Conservation (phyloP, 116 monocot genomes). For the Posidonia oceanica region DNA sequence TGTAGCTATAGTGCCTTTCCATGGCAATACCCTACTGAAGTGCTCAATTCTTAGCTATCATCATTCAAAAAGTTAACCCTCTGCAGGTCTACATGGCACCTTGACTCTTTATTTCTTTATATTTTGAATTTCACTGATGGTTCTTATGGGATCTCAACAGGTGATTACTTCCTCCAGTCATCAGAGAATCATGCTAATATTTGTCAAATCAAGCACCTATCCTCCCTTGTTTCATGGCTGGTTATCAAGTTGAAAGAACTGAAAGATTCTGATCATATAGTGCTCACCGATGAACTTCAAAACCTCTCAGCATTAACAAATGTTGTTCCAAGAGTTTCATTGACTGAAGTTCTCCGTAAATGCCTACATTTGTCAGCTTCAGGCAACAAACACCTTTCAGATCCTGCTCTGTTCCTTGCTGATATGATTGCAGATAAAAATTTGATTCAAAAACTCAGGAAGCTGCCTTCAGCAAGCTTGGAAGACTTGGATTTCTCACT, state of each 20-base stretch:
- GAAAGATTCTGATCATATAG: slow-evolving; percentile 35
- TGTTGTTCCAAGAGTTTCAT: slow-evolving; percentile 29
- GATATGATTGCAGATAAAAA: slow-evolving; percentile 30
- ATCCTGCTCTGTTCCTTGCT: slow-evolving; percentile 39
- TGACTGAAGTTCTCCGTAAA: slow-evolving; percentile 46
- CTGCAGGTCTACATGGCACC: no score
- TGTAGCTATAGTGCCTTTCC: no score
- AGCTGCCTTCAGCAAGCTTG: slow-evolving; percentile 19
- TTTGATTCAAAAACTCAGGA: slow-evolving; percentile 36
- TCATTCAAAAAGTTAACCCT: no score
- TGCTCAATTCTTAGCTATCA: no score
- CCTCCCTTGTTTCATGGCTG: slow-evolving; percentile 53
- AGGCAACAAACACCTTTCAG: slow-evolving; percentile 41
- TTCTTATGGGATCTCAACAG: slow-evolving; percentile 15
- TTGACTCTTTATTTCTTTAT: not conserved
- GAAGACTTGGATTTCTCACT: slow-evolving; percentile 4
- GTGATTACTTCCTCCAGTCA: slow-evolving; percentile 10
- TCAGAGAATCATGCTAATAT: slow-evolving; percentile 13
- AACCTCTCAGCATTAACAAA: slow-evolving; percentile 13
- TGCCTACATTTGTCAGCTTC: slow-evolving; percentile 37
- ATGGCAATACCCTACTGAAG: no score
- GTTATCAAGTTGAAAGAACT: slow-evolving; percentile 38
- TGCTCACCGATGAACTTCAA: slow-evolving; percentile 18
- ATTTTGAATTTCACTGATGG: not conserved
- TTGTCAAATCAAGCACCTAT: slow-evolving; percentile 28